Evolutionary conservation across 371 early-diverging fungal species (phyloP), one percentile per base, ranked within the genome.

Genomic region (Mortierella polycephala): DNA sequence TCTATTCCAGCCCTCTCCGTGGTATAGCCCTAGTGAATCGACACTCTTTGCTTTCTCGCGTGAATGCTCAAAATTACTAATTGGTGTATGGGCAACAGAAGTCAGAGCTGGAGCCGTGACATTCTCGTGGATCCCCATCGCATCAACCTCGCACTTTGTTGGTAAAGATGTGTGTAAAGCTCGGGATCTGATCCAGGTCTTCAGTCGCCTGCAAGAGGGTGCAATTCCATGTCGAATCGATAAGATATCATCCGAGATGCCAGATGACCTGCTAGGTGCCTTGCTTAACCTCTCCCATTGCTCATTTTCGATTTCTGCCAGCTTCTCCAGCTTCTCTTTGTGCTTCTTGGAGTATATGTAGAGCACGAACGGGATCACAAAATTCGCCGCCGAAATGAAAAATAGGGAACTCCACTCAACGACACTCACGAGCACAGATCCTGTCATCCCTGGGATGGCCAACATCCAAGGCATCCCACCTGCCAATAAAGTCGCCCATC

Each of bases 291-390:
- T 49, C 23, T 54, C 67, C 14, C 63, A 45, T 44, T 64, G 68
- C 39, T 53, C 64, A 7, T 30, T 40, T 14, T 74, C 68, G 51
- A 60, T 60, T 10, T 42, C 49, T 6, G 67, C 51, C 53, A 74
- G 57, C 16, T 57, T 46, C 45, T 46, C 47, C 46, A 67, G 53
- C 21, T 54, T 63, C 18, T 68, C 84, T 46, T 67, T 72, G 62
- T 84, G 79, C 58, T 72, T 77, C 57, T 86, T 80, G 9, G 88
- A 87, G n/a, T 81, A 83, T 71, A 94, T 84, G 69, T 93, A 94
- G 10, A 94, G 85, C 16, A 91, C 54, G 42, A 94, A 83, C 0
- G 94, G 94, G 13, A 93, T 71, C 23, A 93, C 86, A 69, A 91
- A 94, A 67, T 92, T 94, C 13, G 91, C 87, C 6, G 87, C 86